Evolutionary conservation across 495 filamentous ascomycete genomes (phyloP).

Genomic region (Hypoxylon rickii): DNA sequence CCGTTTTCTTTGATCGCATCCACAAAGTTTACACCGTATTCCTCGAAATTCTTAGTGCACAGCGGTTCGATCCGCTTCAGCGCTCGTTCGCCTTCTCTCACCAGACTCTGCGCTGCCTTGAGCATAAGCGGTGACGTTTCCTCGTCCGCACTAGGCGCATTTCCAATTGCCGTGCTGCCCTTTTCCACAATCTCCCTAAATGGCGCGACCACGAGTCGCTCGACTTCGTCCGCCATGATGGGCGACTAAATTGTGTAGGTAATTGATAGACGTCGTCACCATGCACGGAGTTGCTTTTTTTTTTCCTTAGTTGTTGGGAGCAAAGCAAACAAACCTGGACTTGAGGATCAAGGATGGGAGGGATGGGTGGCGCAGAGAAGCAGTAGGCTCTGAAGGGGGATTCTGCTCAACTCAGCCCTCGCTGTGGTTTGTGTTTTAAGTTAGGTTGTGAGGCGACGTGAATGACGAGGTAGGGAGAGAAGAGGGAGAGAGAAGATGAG

Average conservation of each 20-base stretch:
- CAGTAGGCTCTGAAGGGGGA: slow-evolving; percentile 8
- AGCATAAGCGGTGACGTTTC: slow-evolving; percentile 42
- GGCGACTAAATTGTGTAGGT: not conserved
- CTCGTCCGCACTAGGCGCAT: slow-evolving; percentile 40
- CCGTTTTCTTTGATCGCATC: slow-evolving; percentile 50
- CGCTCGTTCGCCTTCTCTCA: slow-evolving; percentile 46
- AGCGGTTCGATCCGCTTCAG: slow-evolving; percentile 50
- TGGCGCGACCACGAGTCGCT: slow-evolving; percentile 44
- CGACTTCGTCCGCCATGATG: slow-evolving; percentile 44
- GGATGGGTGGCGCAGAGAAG: slow-evolving; percentile 30
- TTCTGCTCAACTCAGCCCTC: slow-evolving; percentile 25
- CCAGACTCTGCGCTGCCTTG: slow-evolving; percentile 46
- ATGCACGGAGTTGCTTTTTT: slow-evolving; percentile 6
- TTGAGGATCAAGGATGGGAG: slow-evolving; percentile 11
- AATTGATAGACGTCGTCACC: slow-evolving; percentile 13
- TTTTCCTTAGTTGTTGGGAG: not conserved
- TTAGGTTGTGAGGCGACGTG: slow-evolving; percentile 21
- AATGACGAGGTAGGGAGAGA: slow-evolving; percentile 13
- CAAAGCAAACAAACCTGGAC: not conserved
- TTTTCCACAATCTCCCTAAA: slow-evolving; percentile 49
- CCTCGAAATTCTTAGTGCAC: slow-evolving; percentile 45
- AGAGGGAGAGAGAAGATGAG: slow-evolving; percentile 1
- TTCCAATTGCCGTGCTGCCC: slow-evolving; percentile 42
- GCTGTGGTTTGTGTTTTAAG: slow-evolving; percentile 16
- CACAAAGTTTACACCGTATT: slow-evolving; percentile 46